Base-by-base conservation (phyloP, 192 early-diverging fungal genomes). In the Rhizophagus sp. region DNA sequence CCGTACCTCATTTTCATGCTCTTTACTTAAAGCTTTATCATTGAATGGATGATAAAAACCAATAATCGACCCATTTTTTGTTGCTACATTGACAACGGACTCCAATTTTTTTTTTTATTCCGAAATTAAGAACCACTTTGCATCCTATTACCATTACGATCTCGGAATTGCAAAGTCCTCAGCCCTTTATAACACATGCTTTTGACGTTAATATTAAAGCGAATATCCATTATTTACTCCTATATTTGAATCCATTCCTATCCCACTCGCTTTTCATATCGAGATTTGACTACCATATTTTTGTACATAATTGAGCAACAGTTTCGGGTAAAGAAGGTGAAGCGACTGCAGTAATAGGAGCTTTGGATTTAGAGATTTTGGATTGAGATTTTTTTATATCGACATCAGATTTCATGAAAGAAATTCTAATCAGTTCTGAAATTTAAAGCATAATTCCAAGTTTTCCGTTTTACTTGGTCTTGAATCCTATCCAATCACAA, bases 401-500 rank as follows among this genome's bases (percentile, higher is more conserved):
- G 19, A 27, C 63, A 25, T 66, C 47, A 12, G 70, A 22, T 69
- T 82, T 30, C 1, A 78, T 83, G 17, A 78, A 81, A 0, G 89
- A 87, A 2, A 83, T 89, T 25, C 88, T 83, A 61, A 99, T 93
- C 47, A 99, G 1, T 1, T 94, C 89, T 24, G 97, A 83, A 62
- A 99, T 88, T 8, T 90, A 90, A 27, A 93, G 64, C 7, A 88
- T 1, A 30, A 30, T 1, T 30, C 30, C 30, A 30, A 30, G 80
- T 74, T 92, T 96, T 33, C 88, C 12, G 92, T 81, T 82, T 99
- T 99, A 62, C 89, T 90, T 62, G 88, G 89, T 12, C 98, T 97
- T 19, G 95, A 89, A 67, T 96, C 96, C 27, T 92, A 88, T 24
- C 98, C 98, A 19, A 94, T 89, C 1, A 99, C 90, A 22, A 98